Evolutionary conservation across 768 basidiomycete species (phyloP), one percentile per base, ranked within the genome.

Genomic region (Coprinellus aureogranulatus): DNA sequence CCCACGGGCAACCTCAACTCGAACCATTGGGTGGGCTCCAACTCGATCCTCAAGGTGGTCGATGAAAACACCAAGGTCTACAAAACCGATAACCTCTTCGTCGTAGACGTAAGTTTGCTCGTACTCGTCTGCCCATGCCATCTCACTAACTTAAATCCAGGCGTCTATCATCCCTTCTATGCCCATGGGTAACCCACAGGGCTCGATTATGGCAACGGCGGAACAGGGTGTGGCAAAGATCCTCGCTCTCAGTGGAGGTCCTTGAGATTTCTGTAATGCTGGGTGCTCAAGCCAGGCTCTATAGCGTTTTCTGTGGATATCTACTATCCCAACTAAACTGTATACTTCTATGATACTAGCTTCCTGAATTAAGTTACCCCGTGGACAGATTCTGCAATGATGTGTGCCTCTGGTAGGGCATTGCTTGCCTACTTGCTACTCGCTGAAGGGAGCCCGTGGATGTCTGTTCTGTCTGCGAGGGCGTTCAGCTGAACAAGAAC

Each of bases 1-100:
- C 64, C 27, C 30, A 53, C 75, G 73, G 65, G 59, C 18, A 72
- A 72, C 23, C 70, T 85, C 70, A 74, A 81, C 68, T 84, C 83
- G 5, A 87, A 87, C 63, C 85, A 87, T 67, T 86, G 85, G 84
- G 80, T 84, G 18, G 84, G 83, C 20, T 75, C 83, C 4, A 77
- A 77, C 63, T 72, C 66, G 34, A 81, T 87, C 42, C 80, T 81
- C 16, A 59, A 47, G 30, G 85, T 87, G 23, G 84, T 87, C 20
- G 85, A 86, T 59, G 67, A 76, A 58, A 84, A 86, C 65, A 70
- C 77, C 11, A 82, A 83, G 65, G 87, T 87, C 4, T 70, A 71
- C 48, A 69, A 71, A 55, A 80, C 79, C 3, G 74, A 76, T 61
- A 80, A 77, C 60, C 68, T 85, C 59, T 85, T 85, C 67, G 68